A percentile compares a stretch with the other conserved stretches of the same genome.
phyloP scores from a whole-genome alignment of 768 basidiomycete genomes.

The Amanita rubescens region DNA sequence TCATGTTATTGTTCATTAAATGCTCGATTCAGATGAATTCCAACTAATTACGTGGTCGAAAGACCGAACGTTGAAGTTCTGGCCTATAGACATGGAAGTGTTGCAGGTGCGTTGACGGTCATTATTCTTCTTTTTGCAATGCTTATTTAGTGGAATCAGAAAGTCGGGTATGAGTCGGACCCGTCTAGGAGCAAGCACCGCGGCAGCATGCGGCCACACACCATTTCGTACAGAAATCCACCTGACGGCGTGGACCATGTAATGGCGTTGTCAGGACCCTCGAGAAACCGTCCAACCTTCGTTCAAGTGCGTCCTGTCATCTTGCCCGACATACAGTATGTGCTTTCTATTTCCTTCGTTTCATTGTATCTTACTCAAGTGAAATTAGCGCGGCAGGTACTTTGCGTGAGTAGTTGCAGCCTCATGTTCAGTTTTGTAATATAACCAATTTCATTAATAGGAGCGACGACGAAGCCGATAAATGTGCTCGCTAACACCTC shows the following conservation, averaged over 20 bases:
- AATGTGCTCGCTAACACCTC: too few relatives aligned
- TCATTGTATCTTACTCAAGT: too few relatives aligned
- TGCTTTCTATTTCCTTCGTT: too few relatives aligned
- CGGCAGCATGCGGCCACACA: neutral
- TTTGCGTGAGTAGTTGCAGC: neutral
- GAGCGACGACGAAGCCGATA: neutral
- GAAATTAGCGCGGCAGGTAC: neutral
- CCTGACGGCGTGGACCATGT: slow-evolving; percentile 28
- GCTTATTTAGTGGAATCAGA: slow-evolving; percentile 25
- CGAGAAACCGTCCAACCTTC: slow-evolving; percentile 59
- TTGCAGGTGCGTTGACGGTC: slow-evolving; percentile 45
- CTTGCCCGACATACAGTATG: slow-evolving; percentile 14
- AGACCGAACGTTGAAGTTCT: slow-evolving; percentile 85
- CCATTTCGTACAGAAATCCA: slow-evolving; percentile 50
- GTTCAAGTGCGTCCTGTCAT: slow-evolving; percentile 55
- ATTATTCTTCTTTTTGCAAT: neutral
- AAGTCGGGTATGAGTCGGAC: slow-evolving; percentile 38
- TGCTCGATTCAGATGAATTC: slow-evolving; percentile 34
- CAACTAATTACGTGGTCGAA: slow-evolving; percentile 71
- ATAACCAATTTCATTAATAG: neutral
- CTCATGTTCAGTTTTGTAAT: neutral
- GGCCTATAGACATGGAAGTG: slow-evolving; percentile 71
- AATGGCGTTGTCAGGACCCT: slow-evolving; percentile 56
- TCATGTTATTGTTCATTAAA: neutral
- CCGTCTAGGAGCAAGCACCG: slow-evolving; percentile 24